Percentiles rank a stretch among this genome's conserved stretches.
Conservation (phyloP, 1,139 yeast species). For the Candida sp. region DNA sequence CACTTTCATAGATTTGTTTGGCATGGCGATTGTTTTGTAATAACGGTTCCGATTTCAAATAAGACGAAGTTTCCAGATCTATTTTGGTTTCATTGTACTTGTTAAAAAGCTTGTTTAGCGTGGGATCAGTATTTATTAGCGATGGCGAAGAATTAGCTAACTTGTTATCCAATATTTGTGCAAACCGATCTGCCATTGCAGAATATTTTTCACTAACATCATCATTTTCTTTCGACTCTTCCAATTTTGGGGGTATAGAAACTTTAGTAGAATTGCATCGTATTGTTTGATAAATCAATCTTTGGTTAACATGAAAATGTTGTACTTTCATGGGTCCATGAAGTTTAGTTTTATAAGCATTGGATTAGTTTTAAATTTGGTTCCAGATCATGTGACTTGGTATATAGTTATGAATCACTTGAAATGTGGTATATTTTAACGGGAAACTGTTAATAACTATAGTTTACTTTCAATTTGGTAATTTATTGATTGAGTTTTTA, state of each 20-base stretch:
- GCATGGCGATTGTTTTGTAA: slow-evolving; percentile 43
- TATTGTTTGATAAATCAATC: not conserved
- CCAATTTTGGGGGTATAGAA: not conserved
- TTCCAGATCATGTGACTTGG: not conserved
- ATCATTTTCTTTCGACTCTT: not conserved
- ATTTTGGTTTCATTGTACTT: slow-evolving; percentile 8
- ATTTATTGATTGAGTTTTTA: too few species aligned
- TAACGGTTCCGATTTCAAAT: slow-evolving; percentile 25
- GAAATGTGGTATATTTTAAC: not conserved
- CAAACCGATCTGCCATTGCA: slow-evolving; percentile 21
- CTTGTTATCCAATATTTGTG: slow-evolving; percentile 27
- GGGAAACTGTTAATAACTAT: too few species aligned
- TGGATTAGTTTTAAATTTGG: too few species aligned
- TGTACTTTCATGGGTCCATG: not conserved
- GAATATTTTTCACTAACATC: slow-evolving; percentile 9
- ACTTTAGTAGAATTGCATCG: not conserved
- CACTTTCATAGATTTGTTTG: slow-evolving; percentile 38
- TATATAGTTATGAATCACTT: too few species aligned
- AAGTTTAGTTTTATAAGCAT: too few species aligned
- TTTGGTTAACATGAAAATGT: not conserved
- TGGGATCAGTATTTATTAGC: slow-evolving; percentile 16
- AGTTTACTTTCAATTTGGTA: too few species aligned
- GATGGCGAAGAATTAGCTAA: slow-evolving; percentile 12
- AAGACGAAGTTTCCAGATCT: slow-evolving; percentile 12
- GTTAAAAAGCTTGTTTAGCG: slow-evolving; percentile 10